Conservation (phyloP, 2,329 filamentous ascomycete genomes). For the Paraphoma chrysanthemicola region DNA sequence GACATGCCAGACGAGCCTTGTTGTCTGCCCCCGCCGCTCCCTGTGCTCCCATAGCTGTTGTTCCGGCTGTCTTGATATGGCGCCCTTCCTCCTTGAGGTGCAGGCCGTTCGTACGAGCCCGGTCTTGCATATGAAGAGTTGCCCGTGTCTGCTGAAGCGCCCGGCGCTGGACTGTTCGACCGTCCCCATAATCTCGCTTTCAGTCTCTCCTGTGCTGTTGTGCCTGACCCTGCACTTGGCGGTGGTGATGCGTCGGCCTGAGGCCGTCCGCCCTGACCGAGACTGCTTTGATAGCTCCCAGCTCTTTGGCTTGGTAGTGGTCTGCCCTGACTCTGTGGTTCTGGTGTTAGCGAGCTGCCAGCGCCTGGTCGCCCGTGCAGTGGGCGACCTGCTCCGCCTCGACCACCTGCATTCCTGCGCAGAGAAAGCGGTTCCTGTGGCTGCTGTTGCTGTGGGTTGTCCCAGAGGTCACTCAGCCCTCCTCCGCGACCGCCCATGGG, state of each 20-base stretch:
- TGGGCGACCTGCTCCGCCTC: conserved; percentile 44
- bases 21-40: conserved; percentile 34
- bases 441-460: conserved; percentile 48
- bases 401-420: conserved; percentile 53
- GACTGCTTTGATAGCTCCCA: conserved; percentile 73
- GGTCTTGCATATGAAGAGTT: conserved; percentile 13
- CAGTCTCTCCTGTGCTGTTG: conserved; percentile 79
- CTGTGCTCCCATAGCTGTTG: conserved; percentile 36
- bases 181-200: conserved; percentile 79
- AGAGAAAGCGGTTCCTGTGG: conserved; percentile 52
- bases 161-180: conserved; percentile 62
- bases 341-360: conserved; percentile 41
- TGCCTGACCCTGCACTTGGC: conserved; percentile 51
- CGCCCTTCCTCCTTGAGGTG: conserved; percentile 19
- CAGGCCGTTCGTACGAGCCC: conserved; percentile 37
- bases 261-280: conserved; percentile 47
- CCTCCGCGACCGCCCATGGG: conserved; percentile 47
- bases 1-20: conserved; percentile 38
- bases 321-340: conserved; percentile 54
- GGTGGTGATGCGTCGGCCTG: conserved; percentile 44
- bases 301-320: conserved; percentile 75
- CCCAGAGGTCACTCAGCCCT: conserved; percentile 68
- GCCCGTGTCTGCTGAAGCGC: conserved; percentile 27
- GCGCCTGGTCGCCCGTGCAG: conserved; percentile 33
- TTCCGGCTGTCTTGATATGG: conserved; percentile 44